Base-by-base conservation (phyloP, 2,329 filamentous ascomycete genomes). In the Chaetomium sp. region DNA sequence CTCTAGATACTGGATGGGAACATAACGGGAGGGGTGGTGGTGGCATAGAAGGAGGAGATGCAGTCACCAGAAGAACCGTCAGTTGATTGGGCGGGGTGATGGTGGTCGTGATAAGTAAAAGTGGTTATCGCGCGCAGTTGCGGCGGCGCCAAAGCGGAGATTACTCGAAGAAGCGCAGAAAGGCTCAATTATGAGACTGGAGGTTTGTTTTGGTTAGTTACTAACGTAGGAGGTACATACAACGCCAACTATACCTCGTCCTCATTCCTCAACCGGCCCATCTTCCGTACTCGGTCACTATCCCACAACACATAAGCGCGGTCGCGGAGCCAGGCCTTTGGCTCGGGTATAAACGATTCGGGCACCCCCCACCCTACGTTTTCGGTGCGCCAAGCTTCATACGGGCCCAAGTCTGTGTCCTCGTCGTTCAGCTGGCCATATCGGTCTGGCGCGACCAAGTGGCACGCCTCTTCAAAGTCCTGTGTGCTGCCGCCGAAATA, bases 241-340 rank as follows among this genome's bases (percentile, higher is more conserved):
- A 45, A 45, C 38, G 9, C 42, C 42, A 21, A 5, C 8, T 47
- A 47, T 21, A 8, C 4, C 42, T 21, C n/a, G 29, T 55, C 19
- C 23, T 29, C 35, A 13, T 33, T 10, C n/a, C 29, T 57, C 21
- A 51, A 59, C 19, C 57, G 16, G 12, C 57, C 57, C 19, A 51
- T 51, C 31, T 59, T 27, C 45, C 31, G 10, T 19, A 51, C 57
- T 9, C 45, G 45, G 57, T 51, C 45, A 50, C 27, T 38, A 38
- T 38, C 57, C 57, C 57, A 59, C n/a, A 59, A 51, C 29, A 59
- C 57, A 38, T 51, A 59, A n/a, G 57, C 57, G n/a, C 57, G 38
- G n/a, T 35, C n/a, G 7, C 57, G 57, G 9, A 50, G 42, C 57
- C 57, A 51, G 23, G 23, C 10, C 4, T 59, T 38, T 23, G 1